Evolutionary conservation across 2,329 filamentous ascomycete species (phyloP).

Genomic region (Hypoxylon sp.): DNA sequence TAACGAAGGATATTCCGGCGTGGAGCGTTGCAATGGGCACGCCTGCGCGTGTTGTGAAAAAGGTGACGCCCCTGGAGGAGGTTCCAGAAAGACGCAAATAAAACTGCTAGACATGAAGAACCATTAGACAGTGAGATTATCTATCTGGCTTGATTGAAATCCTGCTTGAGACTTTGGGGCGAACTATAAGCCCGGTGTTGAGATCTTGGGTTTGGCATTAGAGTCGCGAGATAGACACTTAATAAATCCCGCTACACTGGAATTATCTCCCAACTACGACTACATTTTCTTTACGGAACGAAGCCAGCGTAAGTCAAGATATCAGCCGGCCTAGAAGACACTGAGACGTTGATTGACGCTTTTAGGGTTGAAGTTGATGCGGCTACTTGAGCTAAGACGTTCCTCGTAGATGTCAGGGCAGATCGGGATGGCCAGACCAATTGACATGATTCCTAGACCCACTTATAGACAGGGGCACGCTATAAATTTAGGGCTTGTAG

Average conservation of each 20-base stretch:
- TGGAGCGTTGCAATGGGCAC: slow-evolving; percentile 65
- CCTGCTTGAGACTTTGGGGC: too few species aligned
- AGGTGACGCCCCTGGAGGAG: slow-evolving; percentile 57
- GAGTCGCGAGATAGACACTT: not conserved
- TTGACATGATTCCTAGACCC: not conserved
- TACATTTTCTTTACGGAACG: not conserved
- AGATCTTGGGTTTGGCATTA: not conserved
- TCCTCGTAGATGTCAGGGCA: not conserved
- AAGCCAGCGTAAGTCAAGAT: not conserved
- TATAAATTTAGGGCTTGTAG: not conserved
- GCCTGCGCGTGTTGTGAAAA: slow-evolving; percentile 66
- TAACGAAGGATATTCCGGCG: slow-evolving; percentile 65
- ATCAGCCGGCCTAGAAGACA: not conserved
- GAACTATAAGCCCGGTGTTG: too few species aligned
- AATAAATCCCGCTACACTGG: not conserved
- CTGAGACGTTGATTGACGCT: not conserved
- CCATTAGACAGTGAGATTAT: not conserved
- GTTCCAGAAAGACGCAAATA: slow-evolving; percentile 20
- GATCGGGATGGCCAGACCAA: too few species aligned
- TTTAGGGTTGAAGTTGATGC: not conserved
- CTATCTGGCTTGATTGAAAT: too few species aligned
- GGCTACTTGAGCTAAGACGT: not conserved
- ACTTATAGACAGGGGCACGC: not conserved
- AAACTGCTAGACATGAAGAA: not conserved
- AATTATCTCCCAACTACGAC: not conserved